These are phyloP conservation scores for Barnettozyma siamensis DNA, from an alignment of 805 yeast genomes.

Conservation along the genomic window DNA sequence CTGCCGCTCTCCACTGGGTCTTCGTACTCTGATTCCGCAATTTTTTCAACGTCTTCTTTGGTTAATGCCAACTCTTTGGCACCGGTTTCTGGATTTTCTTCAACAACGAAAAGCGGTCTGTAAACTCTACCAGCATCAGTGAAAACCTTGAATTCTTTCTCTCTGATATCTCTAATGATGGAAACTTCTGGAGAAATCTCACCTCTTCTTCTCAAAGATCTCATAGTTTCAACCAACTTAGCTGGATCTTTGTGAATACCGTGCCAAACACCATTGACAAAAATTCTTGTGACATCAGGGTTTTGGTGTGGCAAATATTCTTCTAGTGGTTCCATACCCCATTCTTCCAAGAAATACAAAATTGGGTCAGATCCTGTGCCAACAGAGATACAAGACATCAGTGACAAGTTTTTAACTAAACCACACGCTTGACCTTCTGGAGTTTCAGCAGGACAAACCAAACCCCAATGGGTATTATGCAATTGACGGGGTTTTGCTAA, in stretches of 20 bases:
- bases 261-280: slow-evolving; percentile 98
- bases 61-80: slow-evolving; percentile 68
- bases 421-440: slow-evolving; percentile 99
- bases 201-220: slow-evolving; percentile 88
- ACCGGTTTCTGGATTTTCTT: slow-evolving; percentile 68
- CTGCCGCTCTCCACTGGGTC: slow-evolving; percentile 35
- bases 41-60: slow-evolving; percentile 74
- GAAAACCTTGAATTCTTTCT: slow-evolving; percentile 90
- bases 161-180: slow-evolving; percentile 93
- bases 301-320: slow-evolving; percentile 91
- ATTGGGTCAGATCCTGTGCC: slow-evolving; percentile 97
- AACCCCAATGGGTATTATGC: slow-evolving; percentile 99
- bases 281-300: slow-evolving; percentile 87
- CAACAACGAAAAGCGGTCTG: slow-evolving; percentile 92
- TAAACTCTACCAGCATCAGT: slow-evolving; percentile 99
- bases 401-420: slow-evolving; percentile 88
- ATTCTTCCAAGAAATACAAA: slow-evolving; percentile 87
- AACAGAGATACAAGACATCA: slow-evolving; percentile 97
- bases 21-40: slow-evolving; percentile 59
- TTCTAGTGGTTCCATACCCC: slow-evolving; percentile 99
- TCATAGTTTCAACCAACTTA: slow-evolving; percentile 84
- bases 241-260: slow-evolving; percentile 98
- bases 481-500: slow-evolving; percentile 98
- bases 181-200: slow-evolving; percentile 96
- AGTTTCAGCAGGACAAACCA: slow-evolving; percentile 99